These are phyloP conservation scores for Neonectria ditissima DNA, from an alignment of 2,329 filamentous ascomycete genomes.

Conservation along the genomic window DNA sequence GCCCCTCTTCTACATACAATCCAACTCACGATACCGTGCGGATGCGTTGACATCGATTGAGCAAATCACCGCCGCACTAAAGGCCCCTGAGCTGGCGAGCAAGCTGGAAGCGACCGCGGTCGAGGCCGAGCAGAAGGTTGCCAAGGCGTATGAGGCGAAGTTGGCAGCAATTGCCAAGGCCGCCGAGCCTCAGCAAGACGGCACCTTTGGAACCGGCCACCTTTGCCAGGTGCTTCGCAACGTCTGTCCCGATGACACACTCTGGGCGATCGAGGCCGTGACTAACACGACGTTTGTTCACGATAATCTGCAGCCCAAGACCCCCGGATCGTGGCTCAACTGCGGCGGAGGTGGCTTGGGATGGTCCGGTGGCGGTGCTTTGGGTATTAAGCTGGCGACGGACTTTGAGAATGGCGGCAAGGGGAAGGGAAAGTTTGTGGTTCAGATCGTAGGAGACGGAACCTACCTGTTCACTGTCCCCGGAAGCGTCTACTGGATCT, in stretches of 20 bases:
- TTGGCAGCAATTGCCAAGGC: slow-evolving; percentile 69
- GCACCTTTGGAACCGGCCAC: slow-evolving; percentile 58
- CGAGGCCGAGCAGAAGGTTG: slow-evolving; percentile 57
- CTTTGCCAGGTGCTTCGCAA: slow-evolving; percentile 48
- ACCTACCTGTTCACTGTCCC: slow-evolving; percentile 67
- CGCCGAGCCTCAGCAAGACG: slow-evolving; percentile 69
- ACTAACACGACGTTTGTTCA: slow-evolving; percentile 76
- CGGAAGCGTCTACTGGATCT: slow-evolving; percentile 67
- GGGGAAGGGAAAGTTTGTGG: slow-evolving; percentile 63
- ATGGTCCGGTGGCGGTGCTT: slow-evolving; percentile 80
- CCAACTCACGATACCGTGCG: slow-evolving; percentile 73
- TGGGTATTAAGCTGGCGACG: slow-evolving; percentile 81
- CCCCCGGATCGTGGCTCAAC: slow-evolving; percentile 82
- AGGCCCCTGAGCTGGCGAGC: slow-evolving; percentile 56
- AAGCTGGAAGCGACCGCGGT: slow-evolving; percentile 48
- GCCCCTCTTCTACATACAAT: slow-evolving; percentile 78
- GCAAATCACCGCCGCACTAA: slow-evolving; percentile 75
- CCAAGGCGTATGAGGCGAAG: slow-evolving; percentile 68
- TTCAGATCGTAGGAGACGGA: slow-evolving; percentile 69
- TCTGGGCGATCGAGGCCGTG: slow-evolving; percentile 83
- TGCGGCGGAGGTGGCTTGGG: slow-evolving; percentile 84
- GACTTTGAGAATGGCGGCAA: slow-evolving; percentile 54
- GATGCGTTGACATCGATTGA: slow-evolving; percentile 73
- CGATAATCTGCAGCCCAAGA: slow-evolving; percentile 76
- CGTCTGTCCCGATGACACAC: slow-evolving; percentile 63